Base-by-base conservation (phyloP, 2,329 filamentous ascomycete species). In the Colletotrichum zoysiae region DNA sequence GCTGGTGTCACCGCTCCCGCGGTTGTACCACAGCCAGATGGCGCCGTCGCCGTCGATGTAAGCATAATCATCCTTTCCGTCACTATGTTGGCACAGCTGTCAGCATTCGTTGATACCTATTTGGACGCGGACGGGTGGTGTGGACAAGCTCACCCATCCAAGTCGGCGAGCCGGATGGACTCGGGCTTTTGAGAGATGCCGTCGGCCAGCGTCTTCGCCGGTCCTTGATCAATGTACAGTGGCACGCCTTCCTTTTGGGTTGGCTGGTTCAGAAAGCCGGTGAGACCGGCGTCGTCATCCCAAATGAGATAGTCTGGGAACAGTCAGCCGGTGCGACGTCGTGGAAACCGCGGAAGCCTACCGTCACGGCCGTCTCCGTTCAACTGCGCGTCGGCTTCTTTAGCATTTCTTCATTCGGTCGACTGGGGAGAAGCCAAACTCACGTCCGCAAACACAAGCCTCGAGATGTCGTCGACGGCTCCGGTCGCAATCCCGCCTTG, bases 101-200 rank as follows among this genome's bases (percentile, higher is more conserved):
- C 44, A 46, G 44, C 44, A 46, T 8, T 20, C 18, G 44, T 20
- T 8, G 44, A 20, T n/a, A 1, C 44, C n/a, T n/a, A n/a, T n/a
- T 46, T n/a, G 18, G 44, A 46, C 44, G 44, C 44, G 20, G 44
- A 46, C 20, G n/a, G 6, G 6, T 46, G 44, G 5, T 46, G 44
- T n/a, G 51, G 51, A 55, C 26, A 55, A 55, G 26, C 23, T 33
- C 26, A 55, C 53, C 70, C 64, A 44, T 74, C 66, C 74, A 78
- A 74, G 23, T 78, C 76, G 1, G 75, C 76, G 1, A 78, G 46
- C 0, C 65, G 33, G 14, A 76, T 76, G 26, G 26, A 18, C 26
- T 35, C 20, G 26, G 2, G 46, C 46, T 18, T 33, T 57, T 11
- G 71, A 18, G 51, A 30, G 73, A 20, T 75, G 38, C 12, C 72